Conservation (phyloP, 1,284 basidiomycete genomes). For the Ustilago curta region DNA sequence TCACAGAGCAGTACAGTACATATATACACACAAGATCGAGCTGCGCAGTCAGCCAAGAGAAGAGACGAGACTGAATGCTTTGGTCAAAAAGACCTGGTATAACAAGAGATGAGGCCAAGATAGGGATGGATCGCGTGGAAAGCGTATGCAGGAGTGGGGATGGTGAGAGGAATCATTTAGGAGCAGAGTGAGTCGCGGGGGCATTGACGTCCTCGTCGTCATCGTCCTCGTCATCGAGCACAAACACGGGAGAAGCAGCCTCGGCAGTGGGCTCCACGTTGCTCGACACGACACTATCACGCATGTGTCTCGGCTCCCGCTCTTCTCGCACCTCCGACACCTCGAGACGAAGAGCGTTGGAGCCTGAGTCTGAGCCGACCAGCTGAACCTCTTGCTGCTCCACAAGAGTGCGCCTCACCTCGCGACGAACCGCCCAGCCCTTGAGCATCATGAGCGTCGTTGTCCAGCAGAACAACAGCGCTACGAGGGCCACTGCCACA, state of each 20-base stretch:
- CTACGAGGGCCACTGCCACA: slow-evolving; percentile 60
- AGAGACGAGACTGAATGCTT: background rate
- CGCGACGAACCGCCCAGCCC: slow-evolving; percentile 58
- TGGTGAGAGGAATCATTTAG: background rate
- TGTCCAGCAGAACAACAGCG: slow-evolving; percentile 60
- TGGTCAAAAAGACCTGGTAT: slow-evolving; percentile 19
- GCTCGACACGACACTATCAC: slow-evolving; percentile 17
- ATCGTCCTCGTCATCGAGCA: slow-evolving; percentile 46
- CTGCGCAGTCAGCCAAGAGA: background rate
- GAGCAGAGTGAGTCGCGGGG: background rate
- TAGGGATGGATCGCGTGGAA: too few relatives aligned
- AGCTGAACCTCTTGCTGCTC: background rate
- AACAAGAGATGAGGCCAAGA: background rate
- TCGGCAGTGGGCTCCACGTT: background rate
- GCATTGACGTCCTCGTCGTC: slow-evolving; percentile 21
- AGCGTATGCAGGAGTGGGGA: background rate
- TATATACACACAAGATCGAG: background rate
- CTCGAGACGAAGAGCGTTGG: slow-evolving; percentile 21
- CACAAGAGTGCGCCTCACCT: slow-evolving; percentile 22
- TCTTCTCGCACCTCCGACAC: slow-evolving; percentile 5
- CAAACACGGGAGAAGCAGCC: slow-evolving; percentile 34
- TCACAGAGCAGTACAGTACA: background rate
- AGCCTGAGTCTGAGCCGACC: background rate
- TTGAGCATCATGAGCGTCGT: slow-evolving; percentile 63
- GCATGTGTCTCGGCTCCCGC: slow-evolving; percentile 31